Evolutionary conservation across 768 basidiomycete genomes (phyloP).

Genomic region (Leccinum longicurvipes): DNA sequence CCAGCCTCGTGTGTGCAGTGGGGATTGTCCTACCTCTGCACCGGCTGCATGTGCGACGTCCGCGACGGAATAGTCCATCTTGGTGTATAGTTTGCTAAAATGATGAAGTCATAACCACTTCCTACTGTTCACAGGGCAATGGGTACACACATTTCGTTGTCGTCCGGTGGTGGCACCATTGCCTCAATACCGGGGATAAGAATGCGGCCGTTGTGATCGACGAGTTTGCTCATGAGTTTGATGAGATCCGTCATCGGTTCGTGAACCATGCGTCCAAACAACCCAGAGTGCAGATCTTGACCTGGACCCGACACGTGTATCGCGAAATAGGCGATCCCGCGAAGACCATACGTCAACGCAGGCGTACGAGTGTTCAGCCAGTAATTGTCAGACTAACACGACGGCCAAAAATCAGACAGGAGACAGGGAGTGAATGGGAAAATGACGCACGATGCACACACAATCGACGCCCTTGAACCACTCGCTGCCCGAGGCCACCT

Average conservation of each 20-base stretch:
- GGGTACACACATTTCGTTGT: constrained; percentile 59
- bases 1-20: not conserved
- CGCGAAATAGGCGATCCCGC: constrained; percentile 86
- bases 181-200: constrained; percentile 87
- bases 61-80: constrained; percentile 64
- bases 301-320: constrained; percentile 79
- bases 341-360: constrained; percentile 81
- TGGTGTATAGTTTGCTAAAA: constrained; percentile 62
- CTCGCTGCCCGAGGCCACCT: constrained; percentile 57
- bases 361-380: constrained; percentile 86
- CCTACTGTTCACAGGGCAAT: not conserved
- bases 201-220: constrained; percentile 74
- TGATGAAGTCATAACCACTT: not conserved
- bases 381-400: constrained; percentile 82
- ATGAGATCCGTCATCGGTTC: constrained; percentile 96
- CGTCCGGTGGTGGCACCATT: constrained; percentile 70
- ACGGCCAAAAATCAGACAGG: not conserved
- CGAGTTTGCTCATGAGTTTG: constrained; percentile 79
- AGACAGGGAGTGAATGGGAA: not conserved
- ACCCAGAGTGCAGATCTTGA: constrained; percentile 87
- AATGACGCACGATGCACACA: constrained; percentile 77
- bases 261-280: constrained; percentile 77
- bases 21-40: constrained; percentile 35
- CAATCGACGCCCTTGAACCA: constrained; percentile 90
- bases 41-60: constrained; percentile 80